Evolutionary conservation across 2,329 filamentous ascomycete species (phyloP).

Genomic region (Fusarium armeniacum): DNA sequence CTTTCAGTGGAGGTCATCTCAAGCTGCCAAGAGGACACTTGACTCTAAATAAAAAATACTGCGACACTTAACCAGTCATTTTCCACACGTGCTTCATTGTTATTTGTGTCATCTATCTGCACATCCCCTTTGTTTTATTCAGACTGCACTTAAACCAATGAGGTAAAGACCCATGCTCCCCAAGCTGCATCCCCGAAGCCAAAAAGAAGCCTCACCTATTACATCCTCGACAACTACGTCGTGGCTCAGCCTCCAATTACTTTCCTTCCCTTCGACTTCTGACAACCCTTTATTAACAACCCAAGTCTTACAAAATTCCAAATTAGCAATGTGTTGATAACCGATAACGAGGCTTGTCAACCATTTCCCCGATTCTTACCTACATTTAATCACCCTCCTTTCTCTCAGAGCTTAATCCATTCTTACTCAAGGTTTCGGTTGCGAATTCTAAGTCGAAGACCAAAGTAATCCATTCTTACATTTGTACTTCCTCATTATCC

Average conservation of each 20-base stretch:
- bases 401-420: not conserved
- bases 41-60: not conserved
- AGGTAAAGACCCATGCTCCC: slow-evolving; percentile 15
- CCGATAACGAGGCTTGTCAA: slow-evolving; percentile 7
- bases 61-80: too few species aligned
- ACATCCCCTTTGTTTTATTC: slow-evolving; percentile 5
- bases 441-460: too few species aligned
- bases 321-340: slow-evolving; percentile 6
- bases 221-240: slow-evolving; percentile 30
- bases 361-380: not conserved
- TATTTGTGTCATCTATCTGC: slow-evolving; percentile 4
- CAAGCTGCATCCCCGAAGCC: slow-evolving; percentile 13
- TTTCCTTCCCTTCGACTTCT: slow-evolving; percentile 9
- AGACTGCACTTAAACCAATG: slow-evolving; percentile 13
- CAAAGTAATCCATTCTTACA: not conserved
- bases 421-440: not conserved
- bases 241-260: slow-evolving; percentile 30
- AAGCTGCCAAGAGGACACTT: not conserved
- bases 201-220: slow-evolving; percentile 26
- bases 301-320: not conserved
- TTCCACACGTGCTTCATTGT: not conserved
- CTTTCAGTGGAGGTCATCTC: slow-evolving; percentile 2
- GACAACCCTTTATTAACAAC: slow-evolving; percentile 8
- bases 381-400: slow-evolving; percentile 6
- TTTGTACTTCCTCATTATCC: not conserved